phyloP scores from a whole-genome alignment of 1,139 yeast genomes.

The Meyerozyma athensensis region DNA sequence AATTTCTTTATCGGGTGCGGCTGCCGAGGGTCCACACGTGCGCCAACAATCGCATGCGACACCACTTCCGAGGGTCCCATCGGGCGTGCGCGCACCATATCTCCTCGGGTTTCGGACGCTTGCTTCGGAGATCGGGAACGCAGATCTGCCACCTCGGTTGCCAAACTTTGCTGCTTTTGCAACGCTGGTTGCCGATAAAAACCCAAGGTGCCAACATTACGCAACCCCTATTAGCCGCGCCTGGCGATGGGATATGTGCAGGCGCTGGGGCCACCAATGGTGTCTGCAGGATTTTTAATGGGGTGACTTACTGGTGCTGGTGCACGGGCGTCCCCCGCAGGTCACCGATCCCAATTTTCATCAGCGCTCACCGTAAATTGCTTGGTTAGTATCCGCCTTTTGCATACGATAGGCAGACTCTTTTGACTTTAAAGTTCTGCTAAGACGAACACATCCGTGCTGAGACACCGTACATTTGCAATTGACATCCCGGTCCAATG shows the following conservation, averaged over 20 bases:
- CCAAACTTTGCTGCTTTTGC: too few species aligned
- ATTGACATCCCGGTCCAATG: constrained; percentile 9
- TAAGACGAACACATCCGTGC: constrained; percentile 8
- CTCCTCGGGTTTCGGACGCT: too few species aligned
- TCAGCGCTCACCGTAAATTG: background rate
- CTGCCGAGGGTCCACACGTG: constrained; percentile 5
- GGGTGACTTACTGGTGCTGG: background rate
- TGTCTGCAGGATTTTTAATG: too few species aligned
- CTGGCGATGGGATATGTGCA: background rate
- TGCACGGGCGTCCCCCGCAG: constrained; percentile 1
- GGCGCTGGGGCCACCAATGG: background rate
- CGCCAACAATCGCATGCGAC: too few species aligned
- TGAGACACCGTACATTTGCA: constrained; percentile 5
- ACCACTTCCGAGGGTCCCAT: too few species aligned
- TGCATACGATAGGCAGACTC: constrained; percentile 10
- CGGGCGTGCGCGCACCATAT: too few species aligned
- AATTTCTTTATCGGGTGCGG: constrained; percentile 16
- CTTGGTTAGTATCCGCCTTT: background rate
- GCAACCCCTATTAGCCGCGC: background rate
- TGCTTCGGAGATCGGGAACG: too few species aligned
- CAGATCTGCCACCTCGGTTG: too few species aligned
- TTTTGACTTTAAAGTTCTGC: too few species aligned
- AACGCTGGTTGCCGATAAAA: too few species aligned
- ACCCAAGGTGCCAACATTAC: too few species aligned
- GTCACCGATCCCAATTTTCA: constrained; percentile 2